Percentiles rank a stretch among this genome's conserved stretches.
phyloP scores from a whole-genome alignment of 768 basidiomycete genomes.

The Mycena floridula region DNA sequence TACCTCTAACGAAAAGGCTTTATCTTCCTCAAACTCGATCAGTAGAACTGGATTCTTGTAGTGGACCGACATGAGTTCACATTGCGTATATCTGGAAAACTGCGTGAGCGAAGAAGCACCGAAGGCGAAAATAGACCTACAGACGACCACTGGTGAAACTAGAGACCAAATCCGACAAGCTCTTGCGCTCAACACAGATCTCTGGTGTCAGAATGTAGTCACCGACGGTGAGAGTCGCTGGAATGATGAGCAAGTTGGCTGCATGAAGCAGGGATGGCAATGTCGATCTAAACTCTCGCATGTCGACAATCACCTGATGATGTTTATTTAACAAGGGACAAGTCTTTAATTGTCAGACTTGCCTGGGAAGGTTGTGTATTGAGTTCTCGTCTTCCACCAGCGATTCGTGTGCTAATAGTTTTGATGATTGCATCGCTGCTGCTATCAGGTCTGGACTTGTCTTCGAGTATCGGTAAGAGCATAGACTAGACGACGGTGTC shows the following conservation, averaged over 20 bases:
- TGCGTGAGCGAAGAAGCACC: background rate
- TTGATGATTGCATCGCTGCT: conserved; percentile 60
- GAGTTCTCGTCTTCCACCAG: conserved; percentile 73
- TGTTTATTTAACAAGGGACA: background rate
- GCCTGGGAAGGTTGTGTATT: conserved; percentile 63
- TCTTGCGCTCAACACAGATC: conserved; percentile 95
- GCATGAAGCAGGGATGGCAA: conserved; percentile 89
- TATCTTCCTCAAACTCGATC: conserved; percentile 98
- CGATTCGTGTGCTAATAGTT: conserved; percentile 79
- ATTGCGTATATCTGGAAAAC: conserved; percentile 82
- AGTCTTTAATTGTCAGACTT: too few relatives aligned
- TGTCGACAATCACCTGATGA: conserved; percentile 85
- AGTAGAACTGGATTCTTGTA: conserved; percentile 91
- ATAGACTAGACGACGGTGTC: conserved; percentile 56
- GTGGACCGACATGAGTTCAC: conserved; percentile 93
- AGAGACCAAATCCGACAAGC: conserved; percentile 84
- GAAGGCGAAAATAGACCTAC: conserved; percentile 41
- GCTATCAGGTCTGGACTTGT: conserved; percentile 34
- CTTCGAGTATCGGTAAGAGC: conserved; percentile 79
- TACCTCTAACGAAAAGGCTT: conserved; percentile 87
- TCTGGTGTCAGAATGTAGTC: conserved; percentile 95
- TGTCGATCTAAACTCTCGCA: conserved; percentile 93
- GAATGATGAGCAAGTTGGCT: conserved; percentile 71
- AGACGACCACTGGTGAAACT: conserved; percentile 92
- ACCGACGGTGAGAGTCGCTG: conserved; percentile 88